Evolutionary conservation across 176 grass and related monocot species (phyloP), one percentile per base, ranked within the genome.

Genomic region (Carex myosuroides): DNA sequence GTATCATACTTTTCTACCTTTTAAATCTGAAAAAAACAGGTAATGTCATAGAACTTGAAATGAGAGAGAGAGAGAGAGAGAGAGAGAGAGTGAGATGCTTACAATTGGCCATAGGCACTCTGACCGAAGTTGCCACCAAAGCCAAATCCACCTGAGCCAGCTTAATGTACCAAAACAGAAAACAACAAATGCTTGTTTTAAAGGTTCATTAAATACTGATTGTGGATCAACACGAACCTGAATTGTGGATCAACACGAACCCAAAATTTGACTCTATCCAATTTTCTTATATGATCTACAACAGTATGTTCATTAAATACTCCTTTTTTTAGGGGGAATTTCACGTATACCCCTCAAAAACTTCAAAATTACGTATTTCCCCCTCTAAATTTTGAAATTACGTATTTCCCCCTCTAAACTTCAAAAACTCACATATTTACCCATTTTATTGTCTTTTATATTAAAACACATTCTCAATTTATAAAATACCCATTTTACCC

Each of bases 21-120:
- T 30, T 48, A 55, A 9, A 26, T 44, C 42, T 70, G 37, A 37
- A n/a, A 62, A 84, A 73, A 66, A 76, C 44, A 65, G 61, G 4
- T 76, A 71, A 41, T 64, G 18, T 29, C 9, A 48, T 24, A 55
- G 17, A 55, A n/a, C 53, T 20, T 21, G 21, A 62, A 42, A 81
- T 26, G 60, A 16, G 33, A 37, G 44, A 41, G 20, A n/a, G 80
- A 13, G 30, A 52, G 21, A 85, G 20, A 37, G 18, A 70, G 24
- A 59, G n/a, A n/a, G 80, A 13, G 30, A 52, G 21, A 85, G 20
- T 52, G 18, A 70, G 24, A 59, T 63, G 70, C 92, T 90, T 98
- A 98, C 95, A 16, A 44, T 76, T 94, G 95, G 65, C 86, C 89
- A 85, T 90, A 87, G 22, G 61, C 62, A 37, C 80, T 21, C 87